Base-by-base conservation (phyloP, 2,329 filamentous ascomycete species). In the Curvularia verruculosa region DNA sequence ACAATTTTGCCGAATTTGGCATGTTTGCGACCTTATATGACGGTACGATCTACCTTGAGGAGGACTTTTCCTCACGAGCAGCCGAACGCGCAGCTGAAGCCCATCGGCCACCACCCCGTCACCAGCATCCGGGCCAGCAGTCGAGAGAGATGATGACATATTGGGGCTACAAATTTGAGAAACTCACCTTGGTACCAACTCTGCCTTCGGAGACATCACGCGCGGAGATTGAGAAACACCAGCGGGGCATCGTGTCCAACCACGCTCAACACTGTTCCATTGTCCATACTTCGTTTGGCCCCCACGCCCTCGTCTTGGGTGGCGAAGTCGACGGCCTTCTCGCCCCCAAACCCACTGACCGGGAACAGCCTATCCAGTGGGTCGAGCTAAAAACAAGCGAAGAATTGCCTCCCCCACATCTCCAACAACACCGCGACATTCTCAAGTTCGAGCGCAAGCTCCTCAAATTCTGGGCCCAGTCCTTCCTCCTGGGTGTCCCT, bases 121-220 rank as follows among this genome's bases (percentile, higher is more conserved):
- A 68, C 41, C 65, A 68, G 9, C 79, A 86, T 64, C 78, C 84
- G 68, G 79, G 85, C 67, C 78, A 81, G 69, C 80, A 82, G 72
- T 85, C 90, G 0, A 87, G 89, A 49, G 89, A 95, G 56, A 81
- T 93, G 62, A 97, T 97, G 92, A 87, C 89, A 48, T 99, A 88
- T 72, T 98, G 94, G 94, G 94, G 94, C 34, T 99, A 99, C 80
- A 99, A 99, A 74, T 99, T 99, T 69, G 95, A 99, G 77, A 90
- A 91, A 0, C 78, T 99, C 1, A 87, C 88, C 6, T 88, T 95
- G 1, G 79, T 98, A 3, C 88, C 91, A 2, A 79, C 83, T 2
- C 84, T 89, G 0, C 97, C 93, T 87, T 95, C 92, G 89, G 85
- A 89, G 54, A 89, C 86, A 0, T 80, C 87, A 0, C 85, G 91